These are phyloP conservation scores for Pseudozyma pruni DNA, from an alignment of 1,284 basidiomycete genomes.

Conservation along the genomic window DNA sequence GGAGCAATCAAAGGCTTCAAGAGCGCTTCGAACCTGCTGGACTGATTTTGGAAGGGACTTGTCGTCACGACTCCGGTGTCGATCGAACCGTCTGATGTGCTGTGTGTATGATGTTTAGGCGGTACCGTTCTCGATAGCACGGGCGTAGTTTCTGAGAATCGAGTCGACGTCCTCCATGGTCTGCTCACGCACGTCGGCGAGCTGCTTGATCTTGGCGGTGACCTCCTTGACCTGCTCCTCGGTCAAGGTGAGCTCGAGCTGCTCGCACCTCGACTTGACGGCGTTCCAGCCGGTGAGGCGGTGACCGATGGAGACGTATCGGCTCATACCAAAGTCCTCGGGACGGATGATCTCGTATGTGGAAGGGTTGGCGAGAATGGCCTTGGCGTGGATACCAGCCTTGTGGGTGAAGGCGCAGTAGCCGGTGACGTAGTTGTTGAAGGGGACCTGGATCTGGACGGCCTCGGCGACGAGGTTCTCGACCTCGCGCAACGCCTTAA, in stretches of 20 bases:
- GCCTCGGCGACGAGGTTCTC: conserved; percentile 99
- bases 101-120: too few relatives aligned
- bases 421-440: conserved; percentile 87
- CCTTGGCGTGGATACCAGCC: conserved; percentile 99
- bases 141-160: conserved; percentile 79
- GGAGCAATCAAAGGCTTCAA: too few relatives aligned
- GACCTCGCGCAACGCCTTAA: conserved; percentile 94
- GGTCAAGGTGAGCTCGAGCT: conserved; percentile 85
- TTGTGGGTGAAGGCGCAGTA: conserved; percentile 99
- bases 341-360: conserved; percentile 76
- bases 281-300: conserved; percentile 98
- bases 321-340: conserved; percentile 95
- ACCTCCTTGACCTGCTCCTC: conserved; percentile 92
- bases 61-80: too few relatives aligned
- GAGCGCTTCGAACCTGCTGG: too few relatives aligned
- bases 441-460: conserved; percentile 96
- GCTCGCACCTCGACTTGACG: conserved; percentile 98
- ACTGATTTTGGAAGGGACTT: too few relatives aligned
- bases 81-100: too few relatives aligned
- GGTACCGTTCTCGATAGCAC: conserved; percentile 50
- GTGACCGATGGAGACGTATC: conserved; percentile 98
- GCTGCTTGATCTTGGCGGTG: conserved; percentile 98
- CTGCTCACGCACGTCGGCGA: conserved; percentile 97
- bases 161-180: conserved; percentile 99
- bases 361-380: conserved; percentile 98